A percentile compares a stretch with the other conserved stretches of the same genome.
These are phyloP conservation scores for Phanerochaete sordida DNA, from an alignment of 768 basidiomycete species.

Conservation along the genomic window DNA sequence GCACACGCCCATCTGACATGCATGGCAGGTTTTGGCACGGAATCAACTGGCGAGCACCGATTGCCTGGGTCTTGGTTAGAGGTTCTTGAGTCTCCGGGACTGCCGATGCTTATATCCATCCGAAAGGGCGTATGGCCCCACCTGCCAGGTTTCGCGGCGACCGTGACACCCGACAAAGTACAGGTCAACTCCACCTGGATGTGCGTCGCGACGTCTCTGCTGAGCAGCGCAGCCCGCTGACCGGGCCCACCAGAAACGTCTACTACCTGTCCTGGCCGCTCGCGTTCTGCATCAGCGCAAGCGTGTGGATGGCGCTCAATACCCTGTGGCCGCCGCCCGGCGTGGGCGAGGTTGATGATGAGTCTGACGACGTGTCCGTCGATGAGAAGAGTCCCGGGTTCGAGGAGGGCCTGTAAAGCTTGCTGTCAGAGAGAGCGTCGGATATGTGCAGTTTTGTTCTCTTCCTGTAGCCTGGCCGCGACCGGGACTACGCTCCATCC, in stretches of 20 bases:
- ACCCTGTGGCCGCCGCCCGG: conserved; percentile 16
- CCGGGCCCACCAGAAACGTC: conserved; percentile 7
- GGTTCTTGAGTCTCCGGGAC: not conserved
- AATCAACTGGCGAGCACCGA: conserved; percentile 21
- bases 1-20: not conserved
- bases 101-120: not conserved
- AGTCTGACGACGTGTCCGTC: no score
- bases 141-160: conserved; percentile 27
- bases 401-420: no score
- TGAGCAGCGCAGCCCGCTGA: no score
- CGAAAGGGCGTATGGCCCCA: conserved; percentile 28
- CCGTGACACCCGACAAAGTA: conserved; percentile 16
- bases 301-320: conserved; percentile 15
- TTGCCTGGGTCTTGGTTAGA: conserved; percentile 25
- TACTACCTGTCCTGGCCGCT: conserved; percentile 10
- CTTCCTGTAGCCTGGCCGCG: no score
- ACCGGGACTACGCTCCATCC: no score
- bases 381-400: no score
- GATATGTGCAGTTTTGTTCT: no score
- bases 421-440: no score
- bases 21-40: conserved; percentile 22
- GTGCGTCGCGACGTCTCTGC: conserved; percentile 9
- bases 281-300: conserved; percentile 18
- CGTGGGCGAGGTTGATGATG: conserved; percentile 20
- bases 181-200: conserved; percentile 22